phyloP scores from a whole-genome alignment of 768 basidiomycete genomes.

The Tricholoma sp. region DNA sequence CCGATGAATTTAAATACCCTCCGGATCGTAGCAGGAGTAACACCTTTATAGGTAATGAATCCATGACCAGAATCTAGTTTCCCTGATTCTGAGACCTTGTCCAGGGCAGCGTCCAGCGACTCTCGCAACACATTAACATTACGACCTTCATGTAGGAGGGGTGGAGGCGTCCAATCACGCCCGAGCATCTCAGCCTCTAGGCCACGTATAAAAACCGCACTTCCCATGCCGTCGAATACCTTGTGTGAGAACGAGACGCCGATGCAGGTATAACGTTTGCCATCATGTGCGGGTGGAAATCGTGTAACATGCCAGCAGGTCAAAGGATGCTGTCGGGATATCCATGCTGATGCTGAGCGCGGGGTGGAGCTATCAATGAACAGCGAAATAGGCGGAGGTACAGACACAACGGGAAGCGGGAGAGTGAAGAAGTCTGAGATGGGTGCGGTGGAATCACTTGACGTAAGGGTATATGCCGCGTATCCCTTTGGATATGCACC shows the following conservation, averaged over 20 bases:
- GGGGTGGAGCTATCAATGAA: conserved; percentile 36
- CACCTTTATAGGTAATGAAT: conserved; percentile 14
- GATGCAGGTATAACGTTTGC: conserved; percentile 30
- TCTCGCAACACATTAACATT: conserved; percentile 29
- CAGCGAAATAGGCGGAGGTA: conserved; percentile 30
- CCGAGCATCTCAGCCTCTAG: conserved; percentile 35
- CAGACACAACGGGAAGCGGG: conserved; percentile 27
- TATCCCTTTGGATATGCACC: conserved; percentile 29
- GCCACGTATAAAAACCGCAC: conserved; percentile 29
- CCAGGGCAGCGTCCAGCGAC: conserved; percentile 16
- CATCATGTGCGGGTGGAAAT: conserved; percentile 26
- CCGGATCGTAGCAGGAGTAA: conserved; percentile 22
- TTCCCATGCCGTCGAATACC: conserved; percentile 38
- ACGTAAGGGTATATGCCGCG: conserved; percentile 31
- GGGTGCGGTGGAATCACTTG: conserved; percentile 25
- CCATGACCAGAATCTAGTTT: neutral
- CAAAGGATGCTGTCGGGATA: conserved; percentile 27
- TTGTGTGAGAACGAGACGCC: conserved; percentile 38
- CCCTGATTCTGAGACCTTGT: neutral
- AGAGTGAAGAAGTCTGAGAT: conserved; percentile 29
- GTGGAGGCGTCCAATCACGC: conserved; percentile 32
- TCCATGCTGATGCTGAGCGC: conserved; percentile 30
- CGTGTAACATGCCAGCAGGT: conserved; percentile 40
- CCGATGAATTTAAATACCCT: conserved; percentile 26
- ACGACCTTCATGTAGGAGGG: conserved; percentile 24